Percentiles rank a stretch among this genome's conserved stretches.
Conservation (phyloP, 2,329 filamentous ascomycete species). For the Aspergillus sp. region DNA sequence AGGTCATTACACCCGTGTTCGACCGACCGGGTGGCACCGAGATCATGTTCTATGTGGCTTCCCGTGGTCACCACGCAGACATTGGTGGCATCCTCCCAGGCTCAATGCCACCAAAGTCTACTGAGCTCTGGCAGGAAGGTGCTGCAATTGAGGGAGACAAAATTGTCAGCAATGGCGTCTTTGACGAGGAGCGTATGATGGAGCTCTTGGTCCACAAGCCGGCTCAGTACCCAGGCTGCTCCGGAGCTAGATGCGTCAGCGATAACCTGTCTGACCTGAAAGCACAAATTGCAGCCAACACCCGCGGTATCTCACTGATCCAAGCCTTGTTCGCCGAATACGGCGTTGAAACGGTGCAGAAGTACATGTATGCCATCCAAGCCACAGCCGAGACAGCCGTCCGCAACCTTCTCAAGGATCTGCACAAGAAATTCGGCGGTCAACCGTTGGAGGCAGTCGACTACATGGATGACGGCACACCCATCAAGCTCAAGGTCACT, state of each 20-base stretch:
- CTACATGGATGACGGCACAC: slow-evolving; percentile 84
- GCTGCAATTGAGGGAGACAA: slow-evolving; percentile 54
- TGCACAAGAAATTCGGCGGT: slow-evolving; percentile 69
- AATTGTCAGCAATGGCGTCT: slow-evolving; percentile 73
- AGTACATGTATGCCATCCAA: slow-evolving; percentile 83
- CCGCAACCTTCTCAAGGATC: slow-evolving; percentile 69
- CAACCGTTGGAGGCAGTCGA: slow-evolving; percentile 73
- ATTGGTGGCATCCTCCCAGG: slow-evolving; percentile 82
- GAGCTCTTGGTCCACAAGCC: slow-evolving; percentile 73
- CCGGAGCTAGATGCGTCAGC: slow-evolving; percentile 73
- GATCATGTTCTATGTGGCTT: slow-evolving; percentile 81
- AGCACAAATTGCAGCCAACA: slow-evolving; percentile 83
- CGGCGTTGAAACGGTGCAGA: slow-evolving; percentile 73
- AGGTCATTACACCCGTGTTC: slow-evolving; percentile 74
- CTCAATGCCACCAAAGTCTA: slow-evolving; percentile 70
- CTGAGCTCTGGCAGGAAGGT: slow-evolving; percentile 51
- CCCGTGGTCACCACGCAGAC: slow-evolving; percentile 78
- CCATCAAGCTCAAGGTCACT: slow-evolving; percentile 72
- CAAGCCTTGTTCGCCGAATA: slow-evolving; percentile 75
- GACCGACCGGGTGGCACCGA: slow-evolving; percentile 61
- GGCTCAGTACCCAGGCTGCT: slow-evolving; percentile 72
- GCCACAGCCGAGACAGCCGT: slow-evolving; percentile 77
- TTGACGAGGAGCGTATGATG: slow-evolving; percentile 75
- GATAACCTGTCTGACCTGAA: slow-evolving; percentile 87
- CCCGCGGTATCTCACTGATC: slow-evolving; percentile 80